Evolutionary conservation across 2,329 filamentous ascomycete genomes (phyloP).

Genomic region (Calonectria montana): DNA sequence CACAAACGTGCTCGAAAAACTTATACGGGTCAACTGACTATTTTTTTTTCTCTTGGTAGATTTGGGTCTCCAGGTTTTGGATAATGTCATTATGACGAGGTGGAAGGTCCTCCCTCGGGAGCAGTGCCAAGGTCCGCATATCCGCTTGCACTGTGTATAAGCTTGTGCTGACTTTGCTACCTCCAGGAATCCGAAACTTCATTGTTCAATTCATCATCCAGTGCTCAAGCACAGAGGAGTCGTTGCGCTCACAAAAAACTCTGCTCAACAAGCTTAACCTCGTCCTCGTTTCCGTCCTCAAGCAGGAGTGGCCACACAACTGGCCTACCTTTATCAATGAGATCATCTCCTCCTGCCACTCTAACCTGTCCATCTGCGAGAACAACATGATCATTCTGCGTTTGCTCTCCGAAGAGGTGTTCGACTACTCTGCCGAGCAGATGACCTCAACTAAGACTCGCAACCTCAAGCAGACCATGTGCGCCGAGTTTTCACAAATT

Average conservation of each 20-base stretch:
- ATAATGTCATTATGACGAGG: constrained; percentile 98
- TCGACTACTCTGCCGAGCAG: constrained; percentile 98
- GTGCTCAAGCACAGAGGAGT: constrained; percentile 89
- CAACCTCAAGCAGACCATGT: constrained; percentile 98
- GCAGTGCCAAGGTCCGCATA: constrained; percentile 82
- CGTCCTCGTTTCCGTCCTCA: constrained; percentile 95
- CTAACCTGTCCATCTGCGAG: constrained; percentile 96
- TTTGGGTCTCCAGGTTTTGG: constrained; percentile 93
- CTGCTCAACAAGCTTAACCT: constrained; percentile 98
- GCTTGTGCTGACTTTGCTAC: constrained; percentile 28
- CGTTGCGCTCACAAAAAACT: constrained; percentile 83
- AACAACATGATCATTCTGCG: constrained; percentile 99
- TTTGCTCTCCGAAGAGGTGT: constrained; percentile 96
- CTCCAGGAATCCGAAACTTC: constrained; percentile 94
- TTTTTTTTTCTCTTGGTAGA: constrained; percentile 61
- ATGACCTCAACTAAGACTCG: constrained; percentile 99
- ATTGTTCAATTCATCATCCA: constrained; percentile 99
- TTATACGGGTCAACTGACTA: constrained; percentile 39
- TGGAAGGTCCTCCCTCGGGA: constrained; percentile 98
- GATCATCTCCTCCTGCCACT: constrained; percentile 96
- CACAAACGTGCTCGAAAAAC: background rate
- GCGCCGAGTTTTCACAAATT: constrained; percentile 97
- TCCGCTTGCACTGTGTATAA: constrained; percentile 3
- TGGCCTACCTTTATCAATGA: constrained; percentile 99
- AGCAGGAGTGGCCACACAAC: constrained; percentile 99